Conservation (phyloP, 2,329 filamentous ascomycete genomes). For the Colletotrichum sp. region DNA sequence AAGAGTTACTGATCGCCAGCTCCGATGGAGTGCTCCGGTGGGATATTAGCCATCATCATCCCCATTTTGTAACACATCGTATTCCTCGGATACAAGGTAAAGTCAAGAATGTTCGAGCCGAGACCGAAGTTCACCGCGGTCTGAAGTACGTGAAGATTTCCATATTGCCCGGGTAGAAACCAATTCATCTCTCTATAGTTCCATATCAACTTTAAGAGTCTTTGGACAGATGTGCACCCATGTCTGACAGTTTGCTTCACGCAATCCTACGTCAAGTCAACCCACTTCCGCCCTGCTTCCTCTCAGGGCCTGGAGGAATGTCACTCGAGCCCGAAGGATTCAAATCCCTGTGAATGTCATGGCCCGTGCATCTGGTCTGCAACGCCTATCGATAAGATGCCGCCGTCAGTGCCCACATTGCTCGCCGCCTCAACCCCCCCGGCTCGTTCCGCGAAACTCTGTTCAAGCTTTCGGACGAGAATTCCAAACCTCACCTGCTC, state of each 20-base stretch:
- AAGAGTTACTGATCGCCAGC: not conserved
- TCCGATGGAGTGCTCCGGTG: not conserved
- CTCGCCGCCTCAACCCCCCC: not conserved
- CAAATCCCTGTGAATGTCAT: not conserved
- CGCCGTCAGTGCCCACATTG: not conserved
- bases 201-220: not conserved
- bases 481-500: not conserved
- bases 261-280: not conserved
- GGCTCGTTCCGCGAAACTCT: constrained; percentile 13
- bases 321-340: not conserved
- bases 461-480: not conserved
- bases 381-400: constrained; percentile 12
- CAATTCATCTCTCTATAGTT: not conserved
- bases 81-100: not conserved
- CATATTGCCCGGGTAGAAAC: too few species aligned
- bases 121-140: not conserved
- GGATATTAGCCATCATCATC: not conserved
- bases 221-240: not conserved
- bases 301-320: not conserved
- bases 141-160: not conserved
- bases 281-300: not conserved
- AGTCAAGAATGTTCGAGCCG: not conserved
- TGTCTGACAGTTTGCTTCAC: not conserved
- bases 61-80: not conserved
- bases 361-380: not conserved